Percentiles rank a stretch among this genome's conserved stretches.
These are phyloP conservation scores for Dissophora globulifera DNA, from an alignment of 192 early-diverging fungal genomes.

Conservation along the genomic window DNA sequence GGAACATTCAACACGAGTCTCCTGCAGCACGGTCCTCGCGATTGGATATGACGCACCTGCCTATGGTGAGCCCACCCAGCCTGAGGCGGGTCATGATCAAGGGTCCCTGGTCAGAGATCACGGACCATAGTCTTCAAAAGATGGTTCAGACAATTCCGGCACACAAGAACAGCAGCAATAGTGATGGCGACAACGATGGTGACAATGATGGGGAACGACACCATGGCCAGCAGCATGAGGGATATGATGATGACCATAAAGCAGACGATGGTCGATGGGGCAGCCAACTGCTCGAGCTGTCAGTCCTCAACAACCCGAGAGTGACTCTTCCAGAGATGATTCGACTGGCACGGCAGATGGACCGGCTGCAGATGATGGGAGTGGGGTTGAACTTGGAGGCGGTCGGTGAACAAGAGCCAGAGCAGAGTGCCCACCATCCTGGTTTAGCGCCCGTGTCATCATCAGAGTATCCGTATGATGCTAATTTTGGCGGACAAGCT, in stretches of 20 bases:
- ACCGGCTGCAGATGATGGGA: slow-evolving; percentile 34
- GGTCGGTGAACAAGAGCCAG: too few species aligned
- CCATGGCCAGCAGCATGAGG: not conserved
- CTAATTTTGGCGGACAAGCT: not conserved
- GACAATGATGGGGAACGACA: not conserved
- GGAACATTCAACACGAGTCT: not conserved
- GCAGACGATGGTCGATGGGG: slow-evolving; percentile 9
- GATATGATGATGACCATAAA: not conserved
- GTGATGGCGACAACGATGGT: not conserved
- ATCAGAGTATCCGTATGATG: slow-evolving; percentile 3
- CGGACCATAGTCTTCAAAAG: slow-evolving; percentile 15
- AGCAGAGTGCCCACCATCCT: too few species aligned
- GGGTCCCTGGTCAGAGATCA: slow-evolving; percentile 41
- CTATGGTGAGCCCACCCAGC: not conserved
- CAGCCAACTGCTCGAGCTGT: slow-evolving; percentile 14
- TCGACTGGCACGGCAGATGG: slow-evolving; percentile 30
- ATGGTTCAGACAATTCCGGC: slow-evolving; percentile 18
- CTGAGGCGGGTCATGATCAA: slow-evolving; percentile 23
- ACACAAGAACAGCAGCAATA: not conserved
- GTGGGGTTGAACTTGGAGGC: slow-evolving; percentile 2
- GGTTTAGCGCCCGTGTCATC: too few species aligned
- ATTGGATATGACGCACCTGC: slow-evolving; percentile 18
- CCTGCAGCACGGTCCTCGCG: too few species aligned
- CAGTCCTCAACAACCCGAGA: slow-evolving; percentile 22
- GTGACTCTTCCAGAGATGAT: slow-evolving; percentile 36